Conservation (phyloP, 179 eudicot species). For the Sideroxylon spinosum region DNA sequence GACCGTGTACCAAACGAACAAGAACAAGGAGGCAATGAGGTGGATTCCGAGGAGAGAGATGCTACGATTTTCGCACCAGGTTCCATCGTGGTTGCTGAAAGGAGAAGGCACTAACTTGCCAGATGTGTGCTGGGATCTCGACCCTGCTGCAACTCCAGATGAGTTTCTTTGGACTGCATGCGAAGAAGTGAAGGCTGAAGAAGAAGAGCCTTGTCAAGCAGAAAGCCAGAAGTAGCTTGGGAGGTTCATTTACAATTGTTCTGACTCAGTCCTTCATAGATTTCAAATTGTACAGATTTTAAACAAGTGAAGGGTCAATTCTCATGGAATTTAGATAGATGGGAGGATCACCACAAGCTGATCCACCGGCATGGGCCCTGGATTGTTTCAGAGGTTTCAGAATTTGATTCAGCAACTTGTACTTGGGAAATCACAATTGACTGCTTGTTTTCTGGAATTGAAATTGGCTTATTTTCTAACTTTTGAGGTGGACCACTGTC, state of each 20-base stretch:
- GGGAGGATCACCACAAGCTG: constrained; percentile 33
- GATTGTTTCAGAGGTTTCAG: constrained; percentile 21
- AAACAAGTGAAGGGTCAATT: constrained; percentile 17
- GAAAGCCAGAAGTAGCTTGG: constrained; percentile 13
- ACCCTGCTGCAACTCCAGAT: constrained; percentile 85
- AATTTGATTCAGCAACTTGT: constrained; percentile 24
- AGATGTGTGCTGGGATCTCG: constrained; percentile 86
- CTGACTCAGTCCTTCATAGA: constrained; percentile 22
- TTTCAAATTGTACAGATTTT: constrained; percentile 25
- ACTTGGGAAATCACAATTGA: constrained; percentile 19
- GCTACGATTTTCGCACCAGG: constrained; percentile 79
- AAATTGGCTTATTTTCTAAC: constrained; percentile 3
- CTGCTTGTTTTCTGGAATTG: constrained; percentile 11
- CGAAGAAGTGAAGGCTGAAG: constrained; percentile 17
- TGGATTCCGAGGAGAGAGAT: constrained; percentile 72
- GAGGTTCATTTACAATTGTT: constrained; percentile 4
- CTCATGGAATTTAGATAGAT: constrained; percentile 21
- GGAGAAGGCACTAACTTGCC: constrained; percentile 50
- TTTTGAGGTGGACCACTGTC: too few relatives aligned
- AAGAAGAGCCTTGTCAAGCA: constrained; percentile 11
- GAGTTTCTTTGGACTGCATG: constrained; percentile 52
- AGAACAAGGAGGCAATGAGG: constrained; percentile 39
- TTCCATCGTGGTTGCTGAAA: constrained; percentile 60
- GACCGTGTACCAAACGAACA: constrained; percentile 63
- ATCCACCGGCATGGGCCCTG: constrained; percentile 22